Base-by-base conservation (phyloP, 2,329 filamentous ascomycete genomes). In the Stachybotrys chlorohalonatus region DNA sequence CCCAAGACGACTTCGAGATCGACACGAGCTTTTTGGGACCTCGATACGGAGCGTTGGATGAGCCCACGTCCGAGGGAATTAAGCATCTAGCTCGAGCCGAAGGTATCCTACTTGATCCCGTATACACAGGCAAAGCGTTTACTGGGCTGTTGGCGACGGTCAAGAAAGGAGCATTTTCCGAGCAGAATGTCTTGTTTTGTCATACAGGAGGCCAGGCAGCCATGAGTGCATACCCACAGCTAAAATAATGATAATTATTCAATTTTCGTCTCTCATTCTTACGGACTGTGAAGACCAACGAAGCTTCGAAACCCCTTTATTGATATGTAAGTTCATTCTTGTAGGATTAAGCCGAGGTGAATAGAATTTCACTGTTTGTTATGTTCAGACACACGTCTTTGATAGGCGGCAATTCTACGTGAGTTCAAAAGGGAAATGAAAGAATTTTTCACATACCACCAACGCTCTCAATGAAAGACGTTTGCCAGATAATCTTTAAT, bases 101-200 rank as follows among this genome's bases (percentile, higher is more conserved):
- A 49, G 58, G 58, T 4, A 51, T 59, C 13, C 32, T 52, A 16
- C 50, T 52, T 7, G 50, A 52, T 16, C 50, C 50, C 15, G 50
- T 59, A 8, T 59, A 60, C 39, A 55, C 57, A 11, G 59, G 57
- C 1, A 59, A 57, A 17, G 56, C 59, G 1, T 54, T 59, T 11
- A 51, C 53, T 11, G 57, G 54, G 8, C 52, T 60, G 9, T 47
- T 59, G 13, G 46, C 58, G 24, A 45, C 42, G 6, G 56, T 53
- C 8, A 54, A 31, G 39, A 6, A 11, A 8, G 58, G 57, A 11
- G 53, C 50, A n/a, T 51, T 57, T 11, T 7, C 42, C 5, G 50
- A 53, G 1, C 39, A 47, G 5, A 54, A 52, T 31, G 53, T 59
- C 0, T 45, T 60, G n/a, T 60, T 59, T 46, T 46, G 48, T 31